Base-by-base conservation (phyloP, 495 filamentous ascomycete genomes). In the Parachaetomium inaequale region DNA sequence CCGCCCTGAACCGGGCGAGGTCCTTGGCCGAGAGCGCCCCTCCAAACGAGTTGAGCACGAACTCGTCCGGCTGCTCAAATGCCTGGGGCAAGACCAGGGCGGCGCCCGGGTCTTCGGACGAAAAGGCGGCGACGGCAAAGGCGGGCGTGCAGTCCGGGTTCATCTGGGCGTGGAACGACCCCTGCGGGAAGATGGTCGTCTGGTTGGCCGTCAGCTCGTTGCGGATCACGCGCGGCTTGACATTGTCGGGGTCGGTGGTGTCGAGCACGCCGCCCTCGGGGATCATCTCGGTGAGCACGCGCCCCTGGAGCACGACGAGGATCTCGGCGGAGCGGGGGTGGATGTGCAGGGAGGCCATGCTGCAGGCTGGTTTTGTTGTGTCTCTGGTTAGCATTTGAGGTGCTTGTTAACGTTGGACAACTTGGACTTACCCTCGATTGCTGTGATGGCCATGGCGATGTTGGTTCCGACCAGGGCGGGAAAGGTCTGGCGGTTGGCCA, bases 291-390 rank as follows among this genome's bases (percentile, higher is more conserved):
- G 50, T 53, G 31, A 34, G 4, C 1, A 53, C n/a, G 7, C 50
- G 50, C 1, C 50, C 50, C 1, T 29, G 11, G 50, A 53, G 50
- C 1, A 53, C 50, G 50, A 36, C 50, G 29, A 53, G 36, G 50
- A 53, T 53, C n/a, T 53, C 50, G 29, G 50, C 50, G 28, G 50
- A 34, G 29, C 50, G 50, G 29, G 50, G 50, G 50, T 53, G 50
- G 50, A 53, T 53, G 29, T 53, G 50, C 7, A 53, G 50, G 6
- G 50, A 53, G 29, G 50, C 50, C 50, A 53, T 53, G 28, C 26
- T 28, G 50, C 50, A 53, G 31, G 7, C 50, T 53, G 42, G 3
- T 2, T 23, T 46, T 46, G 17, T 6, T 4, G 50, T 8, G 28
- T 32, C 4, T 17, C 2, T 31, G 8, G 50, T 53, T 3, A 36